Conservation (phyloP, 805 yeast genomes). For the Candida caryicola region DNA sequence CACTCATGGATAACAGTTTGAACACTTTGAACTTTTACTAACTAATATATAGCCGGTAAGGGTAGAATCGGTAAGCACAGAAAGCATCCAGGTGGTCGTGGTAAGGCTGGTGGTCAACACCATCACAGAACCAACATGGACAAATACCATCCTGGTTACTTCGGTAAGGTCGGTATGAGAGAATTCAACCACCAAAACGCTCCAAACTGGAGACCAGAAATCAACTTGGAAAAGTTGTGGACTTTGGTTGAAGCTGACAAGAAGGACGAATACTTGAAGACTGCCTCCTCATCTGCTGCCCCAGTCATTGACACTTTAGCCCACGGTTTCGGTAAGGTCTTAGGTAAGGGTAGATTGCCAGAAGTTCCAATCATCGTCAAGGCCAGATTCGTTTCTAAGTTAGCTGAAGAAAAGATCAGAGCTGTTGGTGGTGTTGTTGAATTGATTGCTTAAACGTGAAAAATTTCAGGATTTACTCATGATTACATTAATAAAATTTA, state of each 20-base stretch:
- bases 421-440: slow-evolving; percentile 99
- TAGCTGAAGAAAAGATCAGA: slow-evolving; percentile 99
- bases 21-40: slow-evolving; percentile 33
- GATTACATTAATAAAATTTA: slow-evolving; percentile 3
- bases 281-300: slow-evolving; percentile 85
- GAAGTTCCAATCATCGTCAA: slow-evolving; percentile 97
- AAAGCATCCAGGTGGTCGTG: slow-evolving; percentile 99
- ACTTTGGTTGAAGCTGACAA: slow-evolving; percentile 88
- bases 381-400: slow-evolving; percentile 98
- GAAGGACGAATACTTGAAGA: slow-evolving; percentile 89
- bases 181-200: slow-evolving; percentile 93
- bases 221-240: slow-evolving; percentile 99
- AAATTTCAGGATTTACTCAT: slow-evolving; percentile 3
- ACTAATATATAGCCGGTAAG: slow-evolving; percentile 82
- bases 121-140: slow-evolving; percentile 99
- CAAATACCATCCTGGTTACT: slow-evolving; percentile 99
- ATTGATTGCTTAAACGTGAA: slow-evolving; percentile 80
- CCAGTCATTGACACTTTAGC: slow-evolving; percentile 99
- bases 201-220: slow-evolving; percentile 97
- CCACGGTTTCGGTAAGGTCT: slow-evolving; percentile 99
- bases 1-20: not conserved
- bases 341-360: slow-evolving; percentile 99
- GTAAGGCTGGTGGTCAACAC: slow-evolving; percentile 99
- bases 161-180: slow-evolving; percentile 99
- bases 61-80: slow-evolving; percentile 99